Conservation (phyloP, 305 asterid species). For the Fraxinus ornus region DNA sequence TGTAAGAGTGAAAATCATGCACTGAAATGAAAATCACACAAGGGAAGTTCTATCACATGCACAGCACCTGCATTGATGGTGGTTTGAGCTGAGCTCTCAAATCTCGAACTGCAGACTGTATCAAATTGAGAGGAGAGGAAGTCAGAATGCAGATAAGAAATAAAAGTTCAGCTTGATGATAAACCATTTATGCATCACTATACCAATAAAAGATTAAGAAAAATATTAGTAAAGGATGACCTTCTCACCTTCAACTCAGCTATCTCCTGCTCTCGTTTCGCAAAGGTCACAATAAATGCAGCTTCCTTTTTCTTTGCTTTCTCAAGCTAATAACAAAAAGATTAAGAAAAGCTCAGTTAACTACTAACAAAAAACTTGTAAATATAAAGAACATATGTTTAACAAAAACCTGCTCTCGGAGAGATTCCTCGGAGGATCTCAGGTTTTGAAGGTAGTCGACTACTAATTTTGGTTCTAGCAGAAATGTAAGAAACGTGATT, state of each 20-base stretch:
- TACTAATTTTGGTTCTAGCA: conserved; percentile 70
- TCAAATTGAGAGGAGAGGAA: conserved; percentile 19
- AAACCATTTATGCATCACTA: background rate
- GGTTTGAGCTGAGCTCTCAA: conserved; percentile 91
- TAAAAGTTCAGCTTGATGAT: background rate
- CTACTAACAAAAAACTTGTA: conserved; percentile 8
- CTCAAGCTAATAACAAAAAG: conserved; percentile 56
- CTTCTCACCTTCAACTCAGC: conserved; percentile 84
- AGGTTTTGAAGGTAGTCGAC: conserved; percentile 74
- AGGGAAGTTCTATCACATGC: background rate
- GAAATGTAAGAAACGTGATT: conserved; percentile 18
- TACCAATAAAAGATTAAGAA: background rate
- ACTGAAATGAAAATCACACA: background rate
- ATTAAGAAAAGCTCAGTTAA: conserved; percentile 7
- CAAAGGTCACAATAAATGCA: conserved; percentile 93
- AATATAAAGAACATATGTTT: background rate
- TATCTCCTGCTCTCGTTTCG: conserved; percentile 97
- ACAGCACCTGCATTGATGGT: conserved; percentile 81
- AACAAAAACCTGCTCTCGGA: conserved; percentile 79
- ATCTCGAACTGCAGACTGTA: conserved; percentile 82
- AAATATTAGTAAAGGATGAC: background rate
- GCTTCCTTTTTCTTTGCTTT: conserved; percentile 95
- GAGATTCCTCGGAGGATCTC: conserved; percentile 82
- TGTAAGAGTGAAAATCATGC: conserved; percentile 8
- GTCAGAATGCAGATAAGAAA: background rate